Percentiles rank a stretch among this genome's conserved stretches.
Conservation (phyloP, 306 rosid genomes). For the Neltuma alba region DNA sequence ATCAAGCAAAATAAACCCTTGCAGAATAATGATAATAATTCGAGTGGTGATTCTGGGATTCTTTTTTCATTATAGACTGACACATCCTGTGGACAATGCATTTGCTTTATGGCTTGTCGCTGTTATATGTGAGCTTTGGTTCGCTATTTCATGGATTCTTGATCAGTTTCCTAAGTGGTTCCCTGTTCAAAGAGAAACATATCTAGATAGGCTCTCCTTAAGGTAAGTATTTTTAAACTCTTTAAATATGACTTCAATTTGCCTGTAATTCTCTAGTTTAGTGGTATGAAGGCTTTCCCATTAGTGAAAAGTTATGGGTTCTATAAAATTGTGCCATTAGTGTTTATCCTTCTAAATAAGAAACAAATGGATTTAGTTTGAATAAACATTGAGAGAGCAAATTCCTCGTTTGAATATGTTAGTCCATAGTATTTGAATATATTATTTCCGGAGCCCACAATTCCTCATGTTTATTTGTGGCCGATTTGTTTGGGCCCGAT, state of each 20-base stretch:
- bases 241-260: too few species aligned
- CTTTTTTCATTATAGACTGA: constrained; percentile 66
- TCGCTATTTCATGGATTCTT: constrained; percentile 72
- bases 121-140: constrained; percentile 74
- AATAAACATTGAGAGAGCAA: not conserved
- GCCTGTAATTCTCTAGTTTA: too few species aligned
- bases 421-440: not conserved
- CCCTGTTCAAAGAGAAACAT: constrained; percentile 67
- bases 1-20: constrained; percentile 65
- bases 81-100: constrained; percentile 63
- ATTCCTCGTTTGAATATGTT: not conserved
- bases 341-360: too few species aligned
- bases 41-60: constrained; percentile 67
- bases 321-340: too few species aligned
- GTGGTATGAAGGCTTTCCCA: too few species aligned
- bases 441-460: not conserved
- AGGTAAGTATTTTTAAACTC: too few species aligned
- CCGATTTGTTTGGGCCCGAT: not conserved
- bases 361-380: too few species aligned
- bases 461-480: not conserved
- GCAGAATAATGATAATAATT: constrained; percentile 62
- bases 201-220: constrained; percentile 60
- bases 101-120: constrained; percentile 68
- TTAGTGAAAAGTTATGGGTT: too few species aligned
- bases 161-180: constrained; percentile 72